These are phyloP conservation scores for Plasmodium gaboni DNA, from an alignment of 169 alveolate genomes.

Conservation along the genomic window DNA sequence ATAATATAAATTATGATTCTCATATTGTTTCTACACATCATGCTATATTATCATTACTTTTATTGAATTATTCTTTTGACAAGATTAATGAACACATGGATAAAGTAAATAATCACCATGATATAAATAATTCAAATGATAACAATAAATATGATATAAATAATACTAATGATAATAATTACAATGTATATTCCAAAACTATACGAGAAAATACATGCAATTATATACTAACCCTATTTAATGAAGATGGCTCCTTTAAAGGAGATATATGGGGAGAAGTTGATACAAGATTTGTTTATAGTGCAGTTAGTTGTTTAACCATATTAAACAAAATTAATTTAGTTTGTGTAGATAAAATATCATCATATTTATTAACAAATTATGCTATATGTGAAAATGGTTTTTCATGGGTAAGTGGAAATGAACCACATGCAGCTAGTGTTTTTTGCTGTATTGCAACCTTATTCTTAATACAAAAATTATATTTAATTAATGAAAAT, in stretches of 20 bases:
- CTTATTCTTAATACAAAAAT: constrained; percentile 38
- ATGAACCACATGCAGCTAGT: constrained; percentile 98
- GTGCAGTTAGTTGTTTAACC: constrained; percentile 93
- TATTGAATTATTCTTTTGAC: constrained; percentile 44
- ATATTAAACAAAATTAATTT: constrained; percentile 87
- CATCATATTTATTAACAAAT: constrained; percentile 88
- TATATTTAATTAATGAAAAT: constrained; percentile 68
- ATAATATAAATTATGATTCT: constrained; percentile 82
- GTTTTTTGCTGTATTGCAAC: constrained; percentile 94
- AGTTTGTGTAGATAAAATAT: constrained; percentile 89
- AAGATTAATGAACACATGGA: constrained; percentile 3
- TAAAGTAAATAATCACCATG: neutral
- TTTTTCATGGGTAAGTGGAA: constrained; percentile 95
- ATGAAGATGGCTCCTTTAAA: constrained; percentile 95
- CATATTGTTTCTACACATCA: constrained; percentile 84
- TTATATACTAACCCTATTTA: constrained; percentile 77
- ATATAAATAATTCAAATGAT: neutral
- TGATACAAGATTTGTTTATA: constrained; percentile 94
- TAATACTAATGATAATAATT: neutral
- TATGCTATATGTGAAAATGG: constrained; percentile 91
- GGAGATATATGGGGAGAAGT: constrained; percentile 96
- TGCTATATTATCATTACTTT: constrained; percentile 55
- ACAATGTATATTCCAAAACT: neutral
- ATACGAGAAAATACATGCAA: constrained; percentile 23
- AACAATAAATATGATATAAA: neutral